Evolutionary conservation across 768 basidiomycete species (phyloP).

Genomic region (Leccinum uliginosum): DNA sequence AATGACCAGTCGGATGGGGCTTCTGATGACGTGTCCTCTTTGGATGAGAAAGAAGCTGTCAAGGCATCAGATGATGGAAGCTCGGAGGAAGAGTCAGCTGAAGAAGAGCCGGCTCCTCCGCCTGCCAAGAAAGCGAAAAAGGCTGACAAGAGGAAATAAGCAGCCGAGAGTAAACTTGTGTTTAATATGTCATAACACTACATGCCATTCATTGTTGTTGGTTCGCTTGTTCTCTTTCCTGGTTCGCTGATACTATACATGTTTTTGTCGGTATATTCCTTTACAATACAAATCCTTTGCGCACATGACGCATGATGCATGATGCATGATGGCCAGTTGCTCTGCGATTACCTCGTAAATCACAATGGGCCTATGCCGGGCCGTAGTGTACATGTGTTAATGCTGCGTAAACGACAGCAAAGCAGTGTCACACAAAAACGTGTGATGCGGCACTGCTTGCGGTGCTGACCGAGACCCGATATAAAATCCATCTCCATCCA

Average conservation of each 20-base stretch:
- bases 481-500: constrained; percentile 21
- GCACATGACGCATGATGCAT: too few relatives aligned
- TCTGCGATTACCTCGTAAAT: constrained; percentile 3
- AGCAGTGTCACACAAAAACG: constrained; percentile 28
- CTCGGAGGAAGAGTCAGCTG: constrained; percentile 25
- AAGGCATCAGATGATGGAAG: constrained; percentile 21
- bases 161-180: constrained; percentile 1
- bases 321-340: not conserved
- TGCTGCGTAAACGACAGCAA: constrained; percentile 26
- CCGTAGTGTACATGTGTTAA: constrained; percentile 9
- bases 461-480: constrained; percentile 1
- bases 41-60: constrained; percentile 18
- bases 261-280: constrained; percentile 23
- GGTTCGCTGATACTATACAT: constrained; percentile 23
- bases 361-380: constrained; percentile 5
- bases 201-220: not conserved
- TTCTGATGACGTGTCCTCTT: constrained; percentile 24
- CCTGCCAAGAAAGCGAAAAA: constrained; percentile 29
- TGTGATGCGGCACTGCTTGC: constrained; percentile 14
- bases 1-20: constrained; percentile 29
- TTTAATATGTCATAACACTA: constrained; percentile 6
- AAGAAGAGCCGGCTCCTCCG: constrained; percentile 26
- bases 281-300: constrained; percentile 18
- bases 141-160: constrained; percentile 25
- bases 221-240: not conserved